These are phyloP conservation scores for Rhizoclosmatium sp. DNA, from an alignment of 192 early-diverging fungal genomes.

Conservation along the genomic window DNA sequence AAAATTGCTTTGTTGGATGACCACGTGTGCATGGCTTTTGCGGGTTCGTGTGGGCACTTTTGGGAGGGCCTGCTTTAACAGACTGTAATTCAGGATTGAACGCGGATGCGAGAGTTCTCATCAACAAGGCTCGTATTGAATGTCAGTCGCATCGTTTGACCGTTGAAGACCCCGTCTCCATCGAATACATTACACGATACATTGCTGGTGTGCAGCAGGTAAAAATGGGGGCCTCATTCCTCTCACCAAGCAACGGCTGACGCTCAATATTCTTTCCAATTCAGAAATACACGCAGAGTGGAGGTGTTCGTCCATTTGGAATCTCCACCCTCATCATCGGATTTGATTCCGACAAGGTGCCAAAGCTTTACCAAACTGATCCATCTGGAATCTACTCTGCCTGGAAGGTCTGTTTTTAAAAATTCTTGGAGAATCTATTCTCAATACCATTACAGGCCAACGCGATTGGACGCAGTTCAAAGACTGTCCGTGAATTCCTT, in stretches of 20 bases:
- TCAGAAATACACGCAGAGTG: conserved; percentile 97
- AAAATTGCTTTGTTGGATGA: conserved; percentile 98
- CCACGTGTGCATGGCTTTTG: conserved; percentile 96
- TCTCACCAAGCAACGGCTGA: background rate
- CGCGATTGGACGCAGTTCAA: conserved; percentile 93
- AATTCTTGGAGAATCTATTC: background rate
- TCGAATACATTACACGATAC: conserved; percentile 97
- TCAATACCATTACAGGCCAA: conserved; percentile 69
- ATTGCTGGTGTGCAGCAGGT: conserved; percentile 97
- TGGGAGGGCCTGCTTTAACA: background rate
- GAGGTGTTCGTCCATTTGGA: conserved; percentile 98
- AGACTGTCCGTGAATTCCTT: conserved; percentile 97
- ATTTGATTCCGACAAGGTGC: conserved; percentile 79
- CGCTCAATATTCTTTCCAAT: background rate
- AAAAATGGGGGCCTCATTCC: conserved; percentile 5
- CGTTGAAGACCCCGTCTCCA: conserved; percentile 95
- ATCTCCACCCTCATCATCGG: conserved; percentile 97
- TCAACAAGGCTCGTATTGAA: conserved; percentile 97
- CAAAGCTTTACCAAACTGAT: conserved; percentile 96
- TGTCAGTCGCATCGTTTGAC: conserved; percentile 97
- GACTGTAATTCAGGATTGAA: conserved; percentile 70
- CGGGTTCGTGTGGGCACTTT: conserved; percentile 62
- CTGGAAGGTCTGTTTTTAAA: conserved; percentile 73
- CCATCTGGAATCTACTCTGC: conserved; percentile 98
- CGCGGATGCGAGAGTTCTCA: conserved; percentile 94